These are phyloP conservation scores for Neurospora hispaniola DNA, from an alignment of 495 filamentous ascomycete species.

Conservation along the genomic window DNA sequence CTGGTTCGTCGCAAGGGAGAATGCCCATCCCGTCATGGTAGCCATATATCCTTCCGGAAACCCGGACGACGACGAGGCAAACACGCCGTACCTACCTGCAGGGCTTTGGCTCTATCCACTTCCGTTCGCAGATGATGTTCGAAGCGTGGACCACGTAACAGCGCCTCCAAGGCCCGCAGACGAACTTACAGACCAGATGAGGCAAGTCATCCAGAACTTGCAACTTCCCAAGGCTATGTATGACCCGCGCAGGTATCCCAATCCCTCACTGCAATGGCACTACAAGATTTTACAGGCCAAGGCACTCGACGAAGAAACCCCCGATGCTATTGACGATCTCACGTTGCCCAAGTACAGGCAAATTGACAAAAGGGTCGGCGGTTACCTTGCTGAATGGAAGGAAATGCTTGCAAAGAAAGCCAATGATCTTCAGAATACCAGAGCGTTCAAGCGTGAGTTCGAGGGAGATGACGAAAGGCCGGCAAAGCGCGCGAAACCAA, in stretches of 20 bases:
- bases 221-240: conserved; percentile 82
- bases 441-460: conserved; percentile 33
- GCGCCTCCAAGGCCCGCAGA: conserved; percentile 52
- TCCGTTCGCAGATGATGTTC: conserved; percentile 85
- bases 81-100: conserved; percentile 60
- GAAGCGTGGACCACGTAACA: conserved; percentile 42
- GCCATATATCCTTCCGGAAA: conserved; percentile 71
- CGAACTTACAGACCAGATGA: conserved; percentile 68
- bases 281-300: conserved; percentile 90
- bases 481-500: conserved; percentile 30
- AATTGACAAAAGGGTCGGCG: conserved; percentile 78
- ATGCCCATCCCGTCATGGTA: conserved; percentile 65
- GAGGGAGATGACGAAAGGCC: conserved; percentile 29
- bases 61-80: conserved; percentile 47
- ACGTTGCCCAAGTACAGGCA: conserved; percentile 68
- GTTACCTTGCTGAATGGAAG: conserved; percentile 68
- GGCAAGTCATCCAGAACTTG: conserved; percentile 67
- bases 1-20: conserved; percentile 80
- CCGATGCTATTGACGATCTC: conserved; percentile 68
- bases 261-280: conserved; percentile 95
- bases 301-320: conserved; percentile 85
- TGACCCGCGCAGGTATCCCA: conserved; percentile 79
- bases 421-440: conserved; percentile 19
- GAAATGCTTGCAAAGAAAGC: conserved; percentile 47
- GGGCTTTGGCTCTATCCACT: conserved; percentile 85